Evolutionary conservation across 1,284 basidiomycete genomes (phyloP), one percentile per base, ranked within the genome.

Genomic region (Apiotrichum sp.): DNA sequence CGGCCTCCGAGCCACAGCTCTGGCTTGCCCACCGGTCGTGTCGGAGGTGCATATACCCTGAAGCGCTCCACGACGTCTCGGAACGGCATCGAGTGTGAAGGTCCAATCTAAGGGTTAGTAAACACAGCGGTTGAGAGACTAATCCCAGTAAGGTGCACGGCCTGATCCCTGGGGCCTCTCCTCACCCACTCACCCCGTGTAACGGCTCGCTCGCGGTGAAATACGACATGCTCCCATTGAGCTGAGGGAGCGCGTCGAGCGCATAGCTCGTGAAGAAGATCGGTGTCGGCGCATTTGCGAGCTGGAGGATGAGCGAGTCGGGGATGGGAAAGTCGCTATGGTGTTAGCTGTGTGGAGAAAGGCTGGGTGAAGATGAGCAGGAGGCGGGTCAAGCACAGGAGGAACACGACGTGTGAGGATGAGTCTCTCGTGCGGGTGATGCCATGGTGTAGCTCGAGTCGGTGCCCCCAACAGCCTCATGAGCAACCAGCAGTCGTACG

Each of bases 221-320:
- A 72, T 97, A 97, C 40, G 89, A 91, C 43, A 97, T 80, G 0
- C 89, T 89, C n/a, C 93, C 93, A 65, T 88, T 88, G 52, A 97
- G 81, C 8, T 88, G 88, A 1, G 93, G 93, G 73, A 96, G 82
- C 7, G 90, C 90, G 58, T 89, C 92, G 79, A 95, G 87, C 3
- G 90, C 86, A 72, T 93, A 93, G 1, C 88, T 88, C 1, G 91
- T 95, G 72, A 84, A 88, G 78, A 96, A 96, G 43, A 93, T 78
- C 0, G 88, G 81, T 67, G 93, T 90, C 6, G 93, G 90, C 3
- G 89, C 86, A 66, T 95, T 93, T 14, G 92, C 91, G 52, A 95
- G 88, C 86, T 93, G 75, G 39, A 76, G 56, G 56, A 69, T 67
- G 42, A 70, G 62, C 53, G 61, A 75, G 56, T 72, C 61, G 5